Evolutionary conservation across 208 protist genomes (phyloP).

Genomic region (Trypanosoma cruzi): DNA sequence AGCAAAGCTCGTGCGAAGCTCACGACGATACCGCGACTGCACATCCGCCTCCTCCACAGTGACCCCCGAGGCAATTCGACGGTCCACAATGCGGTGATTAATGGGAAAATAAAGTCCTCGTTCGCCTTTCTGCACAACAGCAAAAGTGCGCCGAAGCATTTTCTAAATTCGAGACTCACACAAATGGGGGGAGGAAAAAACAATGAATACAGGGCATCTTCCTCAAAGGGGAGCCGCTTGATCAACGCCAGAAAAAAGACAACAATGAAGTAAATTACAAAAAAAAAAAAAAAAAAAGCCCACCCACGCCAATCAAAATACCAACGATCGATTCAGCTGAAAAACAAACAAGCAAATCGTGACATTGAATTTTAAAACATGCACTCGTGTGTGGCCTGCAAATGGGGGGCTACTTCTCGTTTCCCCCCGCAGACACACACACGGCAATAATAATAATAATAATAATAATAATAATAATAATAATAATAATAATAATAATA

Average conservation of each 20-base stretch:
- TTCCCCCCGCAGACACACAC: neutral
- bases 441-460: neutral
- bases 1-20: conserved; percentile 75
- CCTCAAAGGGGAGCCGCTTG: neutral
- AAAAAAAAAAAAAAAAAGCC: neutral
- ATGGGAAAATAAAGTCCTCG: conserved; percentile 90
- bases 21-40: conserved; percentile 76
- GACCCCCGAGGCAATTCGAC: conserved; percentile 43
- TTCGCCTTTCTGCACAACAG: conserved; percentile 41
- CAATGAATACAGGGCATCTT: conserved; percentile 1
- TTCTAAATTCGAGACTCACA: neutral
- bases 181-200: conserved; percentile 5
- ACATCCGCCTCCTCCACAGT: conserved; percentile 64
- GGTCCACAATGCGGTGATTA: conserved; percentile 83
- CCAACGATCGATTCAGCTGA: neutral
- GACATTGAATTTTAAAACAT: neutral
- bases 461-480: neutral
- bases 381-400: neutral
- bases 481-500: neutral
- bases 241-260: neutral
- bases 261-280: neutral
- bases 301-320: neutral
- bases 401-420: neutral
- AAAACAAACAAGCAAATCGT: neutral
- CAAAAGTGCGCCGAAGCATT: conserved; percentile 38